Evolutionary conservation across 768 basidiomycete genomes (phyloP), one percentile per base, ranked within the genome.

Genomic region (Peribolospora kevripleyi): DNA sequence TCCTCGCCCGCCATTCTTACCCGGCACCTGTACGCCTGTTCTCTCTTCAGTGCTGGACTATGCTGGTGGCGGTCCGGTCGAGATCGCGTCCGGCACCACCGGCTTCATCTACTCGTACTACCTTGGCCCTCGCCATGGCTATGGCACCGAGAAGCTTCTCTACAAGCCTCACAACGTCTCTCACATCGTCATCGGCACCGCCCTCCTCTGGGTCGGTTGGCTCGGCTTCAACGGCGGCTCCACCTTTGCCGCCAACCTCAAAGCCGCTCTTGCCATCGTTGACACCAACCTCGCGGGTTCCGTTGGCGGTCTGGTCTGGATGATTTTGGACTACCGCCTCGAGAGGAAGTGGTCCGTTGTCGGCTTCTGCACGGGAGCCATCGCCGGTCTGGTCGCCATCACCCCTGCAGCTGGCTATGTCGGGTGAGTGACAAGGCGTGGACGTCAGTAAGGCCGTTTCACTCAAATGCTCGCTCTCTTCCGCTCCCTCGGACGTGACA

Each of bases 81-180:
- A 98, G 65, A 95, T 98, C 61, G 82, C 82, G 13, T 90, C 86
- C 11, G 91, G 91, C 50, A 79, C 79, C 0, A 87, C 86, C 1
- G 91, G 84, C 2, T 75, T 97, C 42, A 90, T 90, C 59, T 88
- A 71, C 64, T 70, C 82, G 37, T 69, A 87, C 62, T 93, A 81
- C 66, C 80, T 98, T 42, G 90, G 91, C 46, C 85, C 82, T 63
- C 80, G 90, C 52, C 73, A 81, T 41, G 90, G 88, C 1, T 95
- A 85, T 59, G 90, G 88, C 11, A 91, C 88, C 3, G 81, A 84
- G 61, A 74, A 80, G 37, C 76, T 93, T 10, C 82, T 84, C 1
- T 97, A 90, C 75, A 90, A 80, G 68, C 88, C 91, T 0, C 84
- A 90, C 65, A 93, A 91, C 66, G 84, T 85, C 13, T 80, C 81